Percentiles rank a stretch among this genome's conserved stretches.
Evolutionary conservation across 495 filamentous ascomycete species (phyloP).

Genomic region (Podospora didyma): DNA sequence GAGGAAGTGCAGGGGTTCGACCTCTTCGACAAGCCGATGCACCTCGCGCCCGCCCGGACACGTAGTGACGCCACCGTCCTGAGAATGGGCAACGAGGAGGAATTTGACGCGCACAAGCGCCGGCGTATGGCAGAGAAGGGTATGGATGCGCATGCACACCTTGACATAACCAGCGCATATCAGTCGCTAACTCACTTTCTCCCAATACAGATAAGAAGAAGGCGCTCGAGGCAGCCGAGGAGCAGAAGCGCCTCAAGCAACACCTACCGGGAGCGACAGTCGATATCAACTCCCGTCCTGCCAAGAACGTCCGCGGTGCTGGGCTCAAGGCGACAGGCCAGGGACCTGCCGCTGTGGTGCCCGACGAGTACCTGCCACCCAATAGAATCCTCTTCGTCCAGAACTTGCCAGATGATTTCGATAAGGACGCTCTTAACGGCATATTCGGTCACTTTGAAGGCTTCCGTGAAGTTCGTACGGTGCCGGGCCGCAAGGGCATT

Average conservation of each 20-base stretch:
- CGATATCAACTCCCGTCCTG: constrained; percentile 51
- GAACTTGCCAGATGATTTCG: constrained; percentile 84
- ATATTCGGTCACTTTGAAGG: constrained; percentile 91
- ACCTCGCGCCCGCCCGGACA: constrained; percentile 77
- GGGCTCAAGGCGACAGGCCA: constrained; percentile 77
- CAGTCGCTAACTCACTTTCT: constrained; percentile 4
- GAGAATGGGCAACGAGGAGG: constrained; percentile 65
- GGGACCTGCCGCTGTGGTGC: constrained; percentile 70
- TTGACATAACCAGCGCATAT: neutral
- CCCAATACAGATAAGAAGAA: constrained; percentile 73
- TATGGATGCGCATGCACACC: constrained; percentile 33
- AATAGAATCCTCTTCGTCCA: constrained; percentile 98
- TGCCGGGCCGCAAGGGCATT: constrained; percentile 83
- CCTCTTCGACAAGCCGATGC: constrained; percentile 90
- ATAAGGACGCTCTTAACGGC: constrained; percentile 69
- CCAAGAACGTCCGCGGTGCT: constrained; percentile 69
- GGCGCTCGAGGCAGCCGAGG: constrained; percentile 77
- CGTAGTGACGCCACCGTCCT: constrained; percentile 85
- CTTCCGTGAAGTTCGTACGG: constrained; percentile 86
- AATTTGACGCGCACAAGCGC: constrained; percentile 85
- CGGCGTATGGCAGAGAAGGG: constrained; percentile 86
- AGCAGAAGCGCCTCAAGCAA: constrained; percentile 78
- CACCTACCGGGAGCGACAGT: constrained; percentile 52
- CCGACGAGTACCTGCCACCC: constrained; percentile 94
- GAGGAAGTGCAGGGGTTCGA: constrained; percentile 92